Base-by-base conservation (phyloP, 2,329 filamentous ascomycete species). In the Akanthomyces dipterigenus region DNA sequence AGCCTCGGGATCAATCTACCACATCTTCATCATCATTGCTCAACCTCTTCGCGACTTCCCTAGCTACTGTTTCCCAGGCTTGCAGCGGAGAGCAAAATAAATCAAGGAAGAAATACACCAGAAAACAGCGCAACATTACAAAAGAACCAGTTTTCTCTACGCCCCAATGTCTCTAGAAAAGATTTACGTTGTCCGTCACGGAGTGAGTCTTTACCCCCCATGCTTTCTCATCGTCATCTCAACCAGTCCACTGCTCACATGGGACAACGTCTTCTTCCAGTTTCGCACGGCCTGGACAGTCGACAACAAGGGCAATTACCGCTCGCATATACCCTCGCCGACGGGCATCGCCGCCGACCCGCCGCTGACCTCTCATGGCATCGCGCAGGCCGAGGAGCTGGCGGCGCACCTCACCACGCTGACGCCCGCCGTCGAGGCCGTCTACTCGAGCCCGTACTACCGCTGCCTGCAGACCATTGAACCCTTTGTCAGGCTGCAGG, bases 281-380 rank as follows among this genome's bases (percentile, higher is more conserved):
- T 96, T 96, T 75, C 91, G 95, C 64, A 88, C 90, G 65, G 92
- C 89, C 72, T 98, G 93, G 91, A 85, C 85, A 48, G 90, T 98
- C 63, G 88, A 98, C 75, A 85, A 87, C 64, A 93, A 90, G 42
- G 93, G 95, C 58, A 82, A 81, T 67, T 98, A 98, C 78, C 83
- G 82, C 59, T 80, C 89, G 26, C 80, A 80, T 62, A 85, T 95
- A 66, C 85, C 82, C 46, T 91, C 90, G 42, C 93, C 95, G 1
- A 98, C 95, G 6, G 90, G 90, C 58, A 92, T 96, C 65, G 82
- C 93, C 4, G 89, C 89, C 28, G 95, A 99, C 71, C 93, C 93
- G 50, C 88, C 91, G 11, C 82, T 99, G 67, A 92, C 93, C 8
- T 86, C 90, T 24, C 88, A 98, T 70, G 95, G 95, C 62, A 88